Evolutionary conservation across 371 early-diverging fungal species (phyloP), one percentile per base, ranked within the genome.

Genomic region (Syncephalastrum sp.): DNA sequence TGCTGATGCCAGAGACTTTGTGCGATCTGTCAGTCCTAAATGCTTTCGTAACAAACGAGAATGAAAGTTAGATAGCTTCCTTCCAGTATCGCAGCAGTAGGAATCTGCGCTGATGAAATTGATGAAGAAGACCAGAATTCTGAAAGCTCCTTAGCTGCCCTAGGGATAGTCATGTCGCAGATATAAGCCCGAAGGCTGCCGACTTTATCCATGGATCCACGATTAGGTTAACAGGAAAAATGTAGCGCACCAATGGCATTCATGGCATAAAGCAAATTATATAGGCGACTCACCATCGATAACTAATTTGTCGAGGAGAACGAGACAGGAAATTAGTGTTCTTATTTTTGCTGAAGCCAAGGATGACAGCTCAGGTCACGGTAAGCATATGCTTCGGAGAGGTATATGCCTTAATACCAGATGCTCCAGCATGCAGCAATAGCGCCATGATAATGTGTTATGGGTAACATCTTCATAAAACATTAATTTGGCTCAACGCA

Each of bases 101-200:
- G 42, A 65, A 50, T 21, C 21, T 8, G 60, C 43, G 16, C 65
- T 61, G 15, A 60, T 10, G 10, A 33, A 33, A 10, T 10, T 13
- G 7, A 53, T 52, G 17, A 57, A 58, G 50, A 63, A 57, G 16
- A 46, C 48, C n/a, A 58, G 16, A 3, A 58, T 29, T n/a, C 63
- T 55, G 23, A 42, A 29, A 42, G 7, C 49, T 44, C 46, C 17
- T 55, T 60, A 21, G 54, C 29, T 16, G 46, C 33, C 4, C 55
- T 55, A 21, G 55, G 61, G 15, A 61, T 56, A 33, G 56, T 61
- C 61, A 61, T 61, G 45, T 50, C 42, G 72, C 81, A 82, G 56
- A 5, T 69, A 5, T 10, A 12, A 33, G 38, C 38, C 8, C 38
- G 38, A 33, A 33, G 10, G 10, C 38, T 10, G 12, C 38, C 38